Conservation (phyloP, 805 yeast species). For the Scheffersomyces ergatensis region DNA sequence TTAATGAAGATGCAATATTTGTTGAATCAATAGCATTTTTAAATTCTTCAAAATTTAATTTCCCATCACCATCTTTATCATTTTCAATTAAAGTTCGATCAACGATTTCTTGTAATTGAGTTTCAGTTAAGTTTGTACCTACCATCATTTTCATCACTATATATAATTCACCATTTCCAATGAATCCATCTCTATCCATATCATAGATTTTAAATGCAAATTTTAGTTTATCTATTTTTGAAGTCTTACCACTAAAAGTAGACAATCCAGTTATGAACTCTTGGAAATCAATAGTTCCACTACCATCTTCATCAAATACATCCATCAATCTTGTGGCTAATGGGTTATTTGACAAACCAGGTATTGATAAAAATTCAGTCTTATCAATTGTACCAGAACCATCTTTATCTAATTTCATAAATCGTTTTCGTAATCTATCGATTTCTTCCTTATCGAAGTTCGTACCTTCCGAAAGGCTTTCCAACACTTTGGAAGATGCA, state of each 20-base stretch:
- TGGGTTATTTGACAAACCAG: constrained; percentile 90
- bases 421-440: constrained; percentile 85
- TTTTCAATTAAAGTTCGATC: constrained; percentile 95
- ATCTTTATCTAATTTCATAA: constrained; percentile 93
- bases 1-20: constrained; percentile 57
- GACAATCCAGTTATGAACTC: constrained; percentile 88
- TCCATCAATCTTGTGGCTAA: constrained; percentile 87
- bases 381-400: constrained; percentile 89
- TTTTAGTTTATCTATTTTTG: constrained; percentile 73
- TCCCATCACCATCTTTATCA: constrained; percentile 85
- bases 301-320: constrained; percentile 88
- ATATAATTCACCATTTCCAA: constrained; percentile 92
- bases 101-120: constrained; percentile 92
- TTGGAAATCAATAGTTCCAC: constrained; percentile 92
- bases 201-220: constrained; percentile 95
- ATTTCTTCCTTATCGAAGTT: constrained; percentile 89
- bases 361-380: constrained; percentile 86
- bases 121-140: constrained; percentile 81
- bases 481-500: constrained; percentile 61
- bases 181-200: constrained; percentile 91
- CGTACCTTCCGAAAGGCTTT: constrained; percentile 75
- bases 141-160: constrained; percentile 96
- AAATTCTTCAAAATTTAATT: constrained; percentile 83
- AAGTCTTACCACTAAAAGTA: constrained; percentile 82
- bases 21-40: constrained; percentile 60